These are phyloP conservation scores for Talaromyces sp. DNA, from an alignment of 2,329 filamentous ascomycete species.

Conservation along the genomic window DNA sequence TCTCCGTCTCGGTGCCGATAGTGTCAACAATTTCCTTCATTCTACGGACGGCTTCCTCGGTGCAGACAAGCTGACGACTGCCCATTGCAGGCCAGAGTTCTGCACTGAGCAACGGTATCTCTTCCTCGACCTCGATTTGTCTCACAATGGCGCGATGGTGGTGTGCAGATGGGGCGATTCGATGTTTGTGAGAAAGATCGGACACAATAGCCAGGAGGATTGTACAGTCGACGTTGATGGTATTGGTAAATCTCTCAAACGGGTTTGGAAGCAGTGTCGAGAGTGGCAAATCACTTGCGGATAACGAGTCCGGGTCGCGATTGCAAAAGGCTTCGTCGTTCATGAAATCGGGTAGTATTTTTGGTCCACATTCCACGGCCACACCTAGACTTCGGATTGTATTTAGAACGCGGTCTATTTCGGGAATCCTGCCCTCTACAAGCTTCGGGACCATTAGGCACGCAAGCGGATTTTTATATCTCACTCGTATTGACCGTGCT, in stretches of 20 bases:
- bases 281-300: constrained; percentile 20
- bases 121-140: constrained; percentile 62
- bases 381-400: constrained; percentile 52
- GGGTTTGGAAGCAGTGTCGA: constrained; percentile 35
- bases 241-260: constrained; percentile 38
- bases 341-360: constrained; percentile 14
- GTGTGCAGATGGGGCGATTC: constrained; percentile 43
- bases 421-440: constrained; percentile 42
- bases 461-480: constrained; percentile 57
- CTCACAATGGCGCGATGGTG: constrained; percentile 58
- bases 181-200: constrained; percentile 61
- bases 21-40: constrained; percentile 64
- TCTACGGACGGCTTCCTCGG: constrained; percentile 58
- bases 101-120: constrained; percentile 56
- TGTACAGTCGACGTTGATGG: constrained; percentile 52
- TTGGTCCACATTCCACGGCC: constrained; percentile 33
- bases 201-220: constrained; percentile 69
- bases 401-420: constrained; percentile 55
- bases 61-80: constrained; percentile 59
- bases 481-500: constrained; percentile 52
- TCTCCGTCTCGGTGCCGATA: constrained; percentile 60
- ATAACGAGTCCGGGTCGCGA: constrained; percentile 9
- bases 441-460: constrained; percentile 60
- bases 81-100: constrained; percentile 60
- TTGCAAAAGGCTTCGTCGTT: constrained; percentile 6